These are phyloP conservation scores for Cryptomeria japonica DNA, from an alignment of 75 land plant genomes.

Conservation along the genomic window DNA sequence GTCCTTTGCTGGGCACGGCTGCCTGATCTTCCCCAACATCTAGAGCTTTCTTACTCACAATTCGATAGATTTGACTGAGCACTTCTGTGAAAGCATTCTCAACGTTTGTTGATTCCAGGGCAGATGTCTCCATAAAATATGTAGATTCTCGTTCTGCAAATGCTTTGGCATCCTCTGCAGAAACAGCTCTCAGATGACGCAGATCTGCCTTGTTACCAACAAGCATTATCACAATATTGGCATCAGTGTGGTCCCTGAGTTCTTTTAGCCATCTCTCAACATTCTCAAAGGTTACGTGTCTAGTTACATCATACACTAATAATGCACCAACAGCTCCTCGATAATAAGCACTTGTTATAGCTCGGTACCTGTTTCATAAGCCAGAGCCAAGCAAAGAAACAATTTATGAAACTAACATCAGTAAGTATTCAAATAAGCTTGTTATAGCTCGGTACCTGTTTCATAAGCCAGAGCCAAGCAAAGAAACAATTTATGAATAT, in stretches of 20 bases:
- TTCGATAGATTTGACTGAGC: conserved; percentile 65
- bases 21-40: conserved; percentile 68
- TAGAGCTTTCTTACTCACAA: conserved; percentile 69
- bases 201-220: conserved; percentile 80
- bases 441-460: conserved; percentile 75
- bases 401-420: not conserved
- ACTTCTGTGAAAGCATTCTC: conserved; percentile 78
- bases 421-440: conserved; percentile 51
- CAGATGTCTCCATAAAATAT: conserved; percentile 80
- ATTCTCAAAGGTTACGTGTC: conserved; percentile 77
- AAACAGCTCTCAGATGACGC: conserved; percentile 73
- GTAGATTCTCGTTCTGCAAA: conserved; percentile 65
- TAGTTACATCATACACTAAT: conserved; percentile 72
- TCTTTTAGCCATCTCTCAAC: conserved; percentile 84
- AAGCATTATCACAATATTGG: conserved; percentile 82
- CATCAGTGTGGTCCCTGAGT: conserved; percentile 72
- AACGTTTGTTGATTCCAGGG: conserved; percentile 70
- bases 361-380: conserved; percentile 47
- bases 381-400: not conserved
- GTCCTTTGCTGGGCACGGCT: conserved; percentile 56
- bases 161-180: conserved; percentile 64
- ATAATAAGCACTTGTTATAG: conserved; percentile 87
- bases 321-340: conserved; percentile 81
- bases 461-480: not conserved
- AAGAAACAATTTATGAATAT: not conserved